phyloP scores from a whole-genome alignment of 371 early-diverging fungal species.

The Conidiobolus coronatus region DNA sequence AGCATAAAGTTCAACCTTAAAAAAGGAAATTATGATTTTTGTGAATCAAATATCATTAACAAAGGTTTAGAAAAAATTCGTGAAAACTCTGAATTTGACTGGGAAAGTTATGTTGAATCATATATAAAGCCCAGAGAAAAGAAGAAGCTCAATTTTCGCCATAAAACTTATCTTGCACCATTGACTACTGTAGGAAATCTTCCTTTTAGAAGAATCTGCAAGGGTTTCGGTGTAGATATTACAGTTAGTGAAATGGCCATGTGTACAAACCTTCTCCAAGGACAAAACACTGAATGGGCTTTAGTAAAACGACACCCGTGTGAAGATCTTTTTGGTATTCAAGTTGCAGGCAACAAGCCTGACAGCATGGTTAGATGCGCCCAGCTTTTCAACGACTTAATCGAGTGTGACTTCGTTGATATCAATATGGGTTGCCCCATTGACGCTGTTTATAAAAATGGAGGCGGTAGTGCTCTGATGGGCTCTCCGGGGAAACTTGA shows the following conservation, averaged over 20 bases:
- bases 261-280: slow-evolving; percentile 40
- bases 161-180: slow-evolving; percentile 87
- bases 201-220: slow-evolving; percentile 86
- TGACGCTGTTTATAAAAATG: slow-evolving; percentile 58
- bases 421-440: slow-evolving; percentile 93
- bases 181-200: slow-evolving; percentile 95
- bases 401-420: slow-evolving; percentile 80
- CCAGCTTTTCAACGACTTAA: slow-evolving; percentile 38
- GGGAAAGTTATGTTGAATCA: slow-evolving; percentile 8
- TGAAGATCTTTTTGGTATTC: slow-evolving; percentile 87
- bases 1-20: background rate
- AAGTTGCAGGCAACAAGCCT: slow-evolving; percentile 43
- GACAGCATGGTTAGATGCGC: slow-evolving; percentile 38
- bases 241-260: slow-evolving; percentile 96
- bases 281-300: slow-evolving; percentile 68
- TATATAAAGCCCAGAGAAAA: slow-evolving; percentile 11
- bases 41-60: slow-evolving; percentile 9
- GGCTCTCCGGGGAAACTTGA: slow-evolving; percentile 34
- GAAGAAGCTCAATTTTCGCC: slow-evolving; percentile 46
- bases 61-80: slow-evolving; percentile 3
- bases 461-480: slow-evolving; percentile 69
- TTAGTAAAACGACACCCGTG: slow-evolving; percentile 59
- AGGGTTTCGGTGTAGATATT: slow-evolving; percentile 82
- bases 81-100: background rate
- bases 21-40: slow-evolving; percentile 7